Evolutionary conservation across 2,329 filamentous ascomycete species (phyloP).

Genomic region (Paecilomyces sp.): DNA sequence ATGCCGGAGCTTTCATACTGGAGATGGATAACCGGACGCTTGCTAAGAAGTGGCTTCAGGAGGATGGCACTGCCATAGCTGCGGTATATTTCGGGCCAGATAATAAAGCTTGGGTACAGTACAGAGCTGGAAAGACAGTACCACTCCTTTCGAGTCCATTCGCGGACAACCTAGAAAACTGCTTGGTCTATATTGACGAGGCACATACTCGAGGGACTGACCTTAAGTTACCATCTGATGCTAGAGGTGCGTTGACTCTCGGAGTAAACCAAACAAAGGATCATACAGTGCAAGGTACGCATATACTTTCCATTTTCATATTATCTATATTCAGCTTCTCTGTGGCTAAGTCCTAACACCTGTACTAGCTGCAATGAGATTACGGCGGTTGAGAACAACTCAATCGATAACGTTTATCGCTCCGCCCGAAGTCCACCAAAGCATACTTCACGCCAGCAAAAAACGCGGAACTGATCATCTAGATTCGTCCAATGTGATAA

Average conservation of each 20-base stretch:
- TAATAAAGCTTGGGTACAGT: slow-evolving; percentile 41
- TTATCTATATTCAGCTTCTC: slow-evolving; percentile 1
- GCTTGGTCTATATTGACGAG: slow-evolving; percentile 55
- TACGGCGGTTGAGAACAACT: slow-evolving; percentile 51
- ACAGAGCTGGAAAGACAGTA: slow-evolving; percentile 26
- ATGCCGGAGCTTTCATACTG: slow-evolving; percentile 58
- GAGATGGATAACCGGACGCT: slow-evolving; percentile 52
- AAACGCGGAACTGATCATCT: slow-evolving; percentile 21
- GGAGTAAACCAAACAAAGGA: slow-evolving; percentile 54
- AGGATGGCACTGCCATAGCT: slow-evolving; percentile 38
- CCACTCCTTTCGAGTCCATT: slow-evolving; percentile 50
- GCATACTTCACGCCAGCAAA: slow-evolving; percentile 45
- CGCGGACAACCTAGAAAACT: slow-evolving; percentile 44
- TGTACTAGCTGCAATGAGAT: slow-evolving; percentile 54
- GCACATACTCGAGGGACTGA: slow-evolving; percentile 57
- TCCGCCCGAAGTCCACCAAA: slow-evolving; percentile 56
- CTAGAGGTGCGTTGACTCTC: slow-evolving; percentile 49
- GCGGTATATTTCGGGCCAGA: slow-evolving; percentile 49
- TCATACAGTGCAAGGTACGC: slow-evolving; percentile 51
- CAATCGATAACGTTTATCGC: slow-evolving; percentile 51
- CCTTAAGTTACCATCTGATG: slow-evolving; percentile 44
- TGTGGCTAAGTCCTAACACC: background rate
- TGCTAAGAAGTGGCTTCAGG: slow-evolving; percentile 44
- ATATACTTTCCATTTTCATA: background rate
- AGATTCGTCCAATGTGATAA: slow-evolving; percentile 47